phyloP scores from a whole-genome alignment of 2,329 filamentous ascomycete genomes.

The Neopestalotiopsis rosae region DNA sequence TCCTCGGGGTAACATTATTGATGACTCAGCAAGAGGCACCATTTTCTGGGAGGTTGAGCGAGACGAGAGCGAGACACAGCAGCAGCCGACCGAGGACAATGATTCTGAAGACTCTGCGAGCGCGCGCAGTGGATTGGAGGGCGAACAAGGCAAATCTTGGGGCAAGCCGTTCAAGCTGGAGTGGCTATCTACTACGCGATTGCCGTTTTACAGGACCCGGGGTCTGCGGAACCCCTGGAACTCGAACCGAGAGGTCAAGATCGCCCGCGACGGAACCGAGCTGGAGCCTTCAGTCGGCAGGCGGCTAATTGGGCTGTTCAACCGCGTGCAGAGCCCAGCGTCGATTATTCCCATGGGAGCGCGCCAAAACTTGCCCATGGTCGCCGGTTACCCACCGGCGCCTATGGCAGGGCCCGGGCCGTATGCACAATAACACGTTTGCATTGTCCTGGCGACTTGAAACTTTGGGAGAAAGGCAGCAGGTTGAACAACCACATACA shows the following conservation, averaged over 20 bases:
- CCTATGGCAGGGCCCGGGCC: constrained; percentile 38
- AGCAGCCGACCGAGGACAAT: constrained; percentile 27
- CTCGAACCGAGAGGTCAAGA: constrained; percentile 93
- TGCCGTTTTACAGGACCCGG: constrained; percentile 88
- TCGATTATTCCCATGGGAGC: constrained; percentile 32
- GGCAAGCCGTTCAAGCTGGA: constrained; percentile 91
- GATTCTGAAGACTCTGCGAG: constrained; percentile 36
- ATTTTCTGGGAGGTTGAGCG: constrained; percentile 93
- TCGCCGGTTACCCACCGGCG: constrained; percentile 41
- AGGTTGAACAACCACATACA: too few species aligned
- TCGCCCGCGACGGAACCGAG: constrained; percentile 92
- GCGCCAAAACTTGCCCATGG: constrained; percentile 40
- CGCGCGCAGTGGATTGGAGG: constrained; percentile 38
- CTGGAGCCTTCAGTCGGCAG: constrained; percentile 83
- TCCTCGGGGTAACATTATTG: constrained; percentile 85
- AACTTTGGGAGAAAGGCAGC: not conserved
- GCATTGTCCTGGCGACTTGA: not conserved
- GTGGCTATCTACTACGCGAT: constrained; percentile 82
- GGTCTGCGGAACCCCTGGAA: constrained; percentile 95
- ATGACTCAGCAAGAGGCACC: constrained; percentile 90
- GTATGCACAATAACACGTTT: constrained; percentile 36
- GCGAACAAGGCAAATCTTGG: constrained; percentile 70
- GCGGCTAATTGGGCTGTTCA: constrained; percentile 80
- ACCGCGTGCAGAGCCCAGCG: constrained; percentile 53
- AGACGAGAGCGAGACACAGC: constrained; percentile 48